These are phyloP conservation scores for Penicillium digitatum DNA, from an alignment of 2,329 filamentous ascomycete genomes.

Conservation along the genomic window DNA sequence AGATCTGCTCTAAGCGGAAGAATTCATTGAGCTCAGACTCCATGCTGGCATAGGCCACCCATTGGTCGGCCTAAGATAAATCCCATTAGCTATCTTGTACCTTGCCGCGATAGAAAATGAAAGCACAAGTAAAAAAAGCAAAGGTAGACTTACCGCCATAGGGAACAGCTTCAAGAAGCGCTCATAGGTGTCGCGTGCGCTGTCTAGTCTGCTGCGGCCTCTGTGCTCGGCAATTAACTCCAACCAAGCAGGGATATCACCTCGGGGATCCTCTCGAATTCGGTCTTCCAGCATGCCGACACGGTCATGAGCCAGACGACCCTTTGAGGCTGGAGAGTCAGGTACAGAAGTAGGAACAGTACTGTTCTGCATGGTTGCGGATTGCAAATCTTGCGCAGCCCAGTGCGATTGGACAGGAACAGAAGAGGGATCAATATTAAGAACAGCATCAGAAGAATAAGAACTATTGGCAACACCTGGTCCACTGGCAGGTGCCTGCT, in stretches of 20 bases:
- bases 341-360: slow-evolving; percentile 40
- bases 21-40: slow-evolving; percentile 85
- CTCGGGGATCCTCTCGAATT: slow-evolving; percentile 85
- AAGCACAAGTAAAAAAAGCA: neutral
- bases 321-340: slow-evolving; percentile 46
- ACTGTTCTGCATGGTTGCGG: slow-evolving; percentile 35
- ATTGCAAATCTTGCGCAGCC: slow-evolving; percentile 32
- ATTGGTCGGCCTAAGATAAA: slow-evolving; percentile 71
- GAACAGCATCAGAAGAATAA: slow-evolving; percentile 48
- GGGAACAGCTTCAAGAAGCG: slow-evolving; percentile 86
- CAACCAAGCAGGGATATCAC: slow-evolving; percentile 89
- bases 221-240: slow-evolving; percentile 80
- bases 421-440: slow-evolving; percentile 41
- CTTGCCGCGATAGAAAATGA: neutral
- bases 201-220: slow-evolving; percentile 74
- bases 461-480: slow-evolving; percentile 51
- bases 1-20: slow-evolving; percentile 73
- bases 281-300: slow-evolving; percentile 82
- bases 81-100: slow-evolving; percentile 32
- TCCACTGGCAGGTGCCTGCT: slow-evolving; percentile 46
- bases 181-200: slow-evolving; percentile 74
- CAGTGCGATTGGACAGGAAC: slow-evolving; percentile 37
- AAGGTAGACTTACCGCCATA: slow-evolving; percentile 65
- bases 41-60: slow-evolving; percentile 84
- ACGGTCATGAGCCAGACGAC: slow-evolving; percentile 66